Conservation (phyloP, 2,329 filamentous ascomycete genomes). For the Ceratocystis albifundus region DNA sequence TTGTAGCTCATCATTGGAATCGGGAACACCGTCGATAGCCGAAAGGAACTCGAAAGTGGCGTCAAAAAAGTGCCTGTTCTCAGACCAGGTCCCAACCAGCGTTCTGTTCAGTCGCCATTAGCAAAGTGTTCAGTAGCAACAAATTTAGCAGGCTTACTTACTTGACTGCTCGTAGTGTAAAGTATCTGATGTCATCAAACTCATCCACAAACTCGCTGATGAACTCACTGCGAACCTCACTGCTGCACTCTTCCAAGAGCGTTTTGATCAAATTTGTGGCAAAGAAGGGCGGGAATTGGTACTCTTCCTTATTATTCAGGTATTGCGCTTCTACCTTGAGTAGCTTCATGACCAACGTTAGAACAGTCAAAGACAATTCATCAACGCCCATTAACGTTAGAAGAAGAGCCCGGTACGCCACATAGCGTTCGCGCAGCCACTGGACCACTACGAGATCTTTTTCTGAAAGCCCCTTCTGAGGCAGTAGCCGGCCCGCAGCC, state of each 20-base stretch:
- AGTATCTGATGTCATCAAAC: conserved; percentile 76
- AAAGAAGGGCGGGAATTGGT: conserved; percentile 47
- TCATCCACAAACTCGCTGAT: conserved; percentile 65
- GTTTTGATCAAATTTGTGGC: conserved; percentile 31
- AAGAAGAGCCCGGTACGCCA: conserved; percentile 57
- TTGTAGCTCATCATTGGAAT: conserved; percentile 52
- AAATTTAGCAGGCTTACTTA: conserved; percentile 35
- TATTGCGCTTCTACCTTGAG: conserved; percentile 66
- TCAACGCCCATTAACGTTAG: conserved; percentile 50
- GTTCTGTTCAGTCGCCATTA: conserved; percentile 27
- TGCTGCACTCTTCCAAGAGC: conserved; percentile 47
- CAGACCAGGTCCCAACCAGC: conserved; percentile 27
- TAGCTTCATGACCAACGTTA: conserved; percentile 72
- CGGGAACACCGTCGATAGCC: conserved; percentile 58
- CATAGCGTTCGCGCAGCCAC: conserved; percentile 67
- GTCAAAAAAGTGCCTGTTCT: conserved; percentile 37
- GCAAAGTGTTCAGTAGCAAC: not conserved
- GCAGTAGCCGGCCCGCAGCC: conserved; percentile 57
- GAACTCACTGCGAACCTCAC: conserved; percentile 58
- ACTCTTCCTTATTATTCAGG: conserved; percentile 48
- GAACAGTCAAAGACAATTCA: conserved; percentile 53
- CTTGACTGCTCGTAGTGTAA: conserved; percentile 64
- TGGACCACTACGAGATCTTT: conserved; percentile 62
- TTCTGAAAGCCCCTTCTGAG: conserved; percentile 53
- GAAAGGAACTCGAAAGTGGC: conserved; percentile 52